Evolutionary conservation across 2,329 filamentous ascomycete genomes (phyloP).

Genomic region (Paecilomyces dactylethromorphus): DNA sequence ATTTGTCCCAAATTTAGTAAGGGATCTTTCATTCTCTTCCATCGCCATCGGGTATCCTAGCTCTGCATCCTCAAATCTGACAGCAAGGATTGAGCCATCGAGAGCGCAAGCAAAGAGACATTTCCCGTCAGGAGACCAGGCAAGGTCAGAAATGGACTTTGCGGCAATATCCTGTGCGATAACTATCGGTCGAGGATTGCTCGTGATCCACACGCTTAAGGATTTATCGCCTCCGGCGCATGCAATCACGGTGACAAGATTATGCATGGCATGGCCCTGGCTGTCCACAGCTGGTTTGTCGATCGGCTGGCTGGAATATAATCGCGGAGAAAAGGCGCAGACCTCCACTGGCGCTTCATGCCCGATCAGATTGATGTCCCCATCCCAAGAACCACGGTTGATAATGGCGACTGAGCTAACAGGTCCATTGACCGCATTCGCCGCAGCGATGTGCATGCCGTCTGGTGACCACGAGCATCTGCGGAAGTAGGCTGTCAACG

Average conservation of each 20-base stretch:
- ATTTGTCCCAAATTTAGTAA: conserved; percentile 87
- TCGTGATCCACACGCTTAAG: conserved; percentile 95
- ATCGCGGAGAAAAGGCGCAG: conserved; percentile 87
- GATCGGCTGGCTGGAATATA: conserved; percentile 69
- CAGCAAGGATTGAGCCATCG: conserved; percentile 78
- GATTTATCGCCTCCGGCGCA: conserved; percentile 97
- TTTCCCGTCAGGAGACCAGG: conserved; percentile 89
- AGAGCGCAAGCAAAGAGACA: conserved; percentile 79
- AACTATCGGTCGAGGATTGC: conserved; percentile 81
- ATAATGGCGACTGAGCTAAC: conserved; percentile 97
- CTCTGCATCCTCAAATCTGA: conserved; percentile 79
- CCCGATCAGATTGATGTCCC: conserved; percentile 93
- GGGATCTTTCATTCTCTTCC: conserved; percentile 84
- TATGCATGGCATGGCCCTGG: conserved; percentile 32
- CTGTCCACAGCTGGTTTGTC: conserved; percentile 41
- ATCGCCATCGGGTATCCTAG: conserved; percentile 80
- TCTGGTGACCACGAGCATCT: conserved; percentile 97
- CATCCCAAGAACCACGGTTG: conserved; percentile 85
- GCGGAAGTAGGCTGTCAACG: conserved; percentile 92
- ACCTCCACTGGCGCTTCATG: conserved; percentile 97
- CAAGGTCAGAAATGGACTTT: conserved; percentile 89
- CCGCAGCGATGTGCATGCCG: conserved; percentile 91
- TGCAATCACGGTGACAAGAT: conserved; percentile 83
- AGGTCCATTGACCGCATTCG: conserved; percentile 94
- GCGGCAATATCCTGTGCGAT: conserved; percentile 81